These are phyloP conservation scores for Suillus subalutaceus DNA, from an alignment of 768 basidiomycete genomes.

Conservation along the genomic window DNA sequence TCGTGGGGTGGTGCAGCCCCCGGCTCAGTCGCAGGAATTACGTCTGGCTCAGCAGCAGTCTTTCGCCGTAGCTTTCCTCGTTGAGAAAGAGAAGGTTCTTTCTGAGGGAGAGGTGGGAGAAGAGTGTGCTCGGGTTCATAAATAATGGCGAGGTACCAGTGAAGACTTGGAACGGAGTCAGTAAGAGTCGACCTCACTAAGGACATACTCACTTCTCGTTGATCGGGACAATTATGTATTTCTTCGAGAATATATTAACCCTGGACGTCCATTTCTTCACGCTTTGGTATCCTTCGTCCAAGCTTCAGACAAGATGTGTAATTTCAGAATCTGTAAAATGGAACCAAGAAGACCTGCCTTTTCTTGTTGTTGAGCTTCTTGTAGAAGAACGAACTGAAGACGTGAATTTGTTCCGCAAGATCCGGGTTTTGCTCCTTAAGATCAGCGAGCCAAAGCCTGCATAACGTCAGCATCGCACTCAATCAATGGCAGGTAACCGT, in stretches of 20 bases:
- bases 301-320: constrained; percentile 30
- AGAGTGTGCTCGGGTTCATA: constrained; percentile 72
- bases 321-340: not conserved
- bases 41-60: constrained; percentile 8
- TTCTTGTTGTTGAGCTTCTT: constrained; percentile 80
- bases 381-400: constrained; percentile 99
- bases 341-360: constrained; percentile 42
- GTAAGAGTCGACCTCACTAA: not conserved
- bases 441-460: constrained; percentile 70
- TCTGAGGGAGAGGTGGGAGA: constrained; percentile 47
- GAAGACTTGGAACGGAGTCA: constrained; percentile 56
- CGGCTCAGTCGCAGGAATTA: constrained; percentile 1
- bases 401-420: constrained; percentile 74
- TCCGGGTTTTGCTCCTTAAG: constrained; percentile 57
- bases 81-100: constrained; percentile 16
- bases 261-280: constrained; percentile 95
- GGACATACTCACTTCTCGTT: constrained; percentile 82
- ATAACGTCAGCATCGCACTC: constrained; percentile 1
- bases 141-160: constrained; percentile 98
- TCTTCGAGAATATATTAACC: constrained; percentile 86
- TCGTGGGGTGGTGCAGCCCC: constrained; percentile 9
- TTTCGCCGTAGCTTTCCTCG: constrained; percentile 9
- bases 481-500: constrained; percentile 29
- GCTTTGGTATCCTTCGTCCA: constrained; percentile 73
- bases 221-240: constrained; percentile 92